A percentile compares a stretch with the other conserved stretches of the same genome.
Conservation (phyloP, 805 yeast genomes). For the Teunomyces pallodes region DNA sequence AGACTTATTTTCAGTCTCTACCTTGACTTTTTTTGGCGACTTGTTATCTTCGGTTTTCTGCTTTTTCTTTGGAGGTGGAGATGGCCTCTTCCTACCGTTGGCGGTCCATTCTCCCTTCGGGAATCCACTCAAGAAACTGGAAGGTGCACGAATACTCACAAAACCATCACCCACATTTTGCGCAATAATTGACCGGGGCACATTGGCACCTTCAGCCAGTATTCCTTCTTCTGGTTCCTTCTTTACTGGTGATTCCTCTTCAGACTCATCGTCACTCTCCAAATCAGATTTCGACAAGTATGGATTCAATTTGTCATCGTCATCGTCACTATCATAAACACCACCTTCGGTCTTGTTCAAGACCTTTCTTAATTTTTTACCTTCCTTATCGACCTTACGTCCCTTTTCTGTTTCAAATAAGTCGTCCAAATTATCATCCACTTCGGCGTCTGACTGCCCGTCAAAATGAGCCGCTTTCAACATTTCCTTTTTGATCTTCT, state of each 20-base stretch:
- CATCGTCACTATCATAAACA: constrained; percentile 85
- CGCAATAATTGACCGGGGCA: constrained; percentile 17
- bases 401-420: constrained; percentile 57
- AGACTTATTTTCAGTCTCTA: constrained; percentile 13
- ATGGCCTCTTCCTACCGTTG: constrained; percentile 38
- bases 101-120: constrained; percentile 89
- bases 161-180: constrained; percentile 34
- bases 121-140: constrained; percentile 58
- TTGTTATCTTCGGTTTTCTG: constrained; percentile 33
- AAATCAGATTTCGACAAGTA: constrained; percentile 55
- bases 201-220: constrained; percentile 5
- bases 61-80: constrained; percentile 37
- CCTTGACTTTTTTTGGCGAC: constrained; percentile 27
- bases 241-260: constrained; percentile 36
- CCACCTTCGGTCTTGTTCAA: constrained; percentile 84
- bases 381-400: constrained; percentile 85
- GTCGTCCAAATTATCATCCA: constrained; percentile 68
- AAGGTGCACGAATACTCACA: constrained; percentile 64
- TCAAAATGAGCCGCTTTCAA: constrained; percentile 72
- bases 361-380: constrained; percentile 79
- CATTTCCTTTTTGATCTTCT: constrained; percentile 81
- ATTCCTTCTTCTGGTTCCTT: constrained; percentile 27
- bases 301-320: constrained; percentile 64
- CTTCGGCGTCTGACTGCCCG: constrained; percentile 56
- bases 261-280: constrained; percentile 63